Percentiles rank a stretch among this genome's conserved stretches.
These are phyloP conservation scores for Penicillium manginii DNA, from an alignment of 495 filamentous ascomycete genomes.

Conservation along the genomic window DNA sequence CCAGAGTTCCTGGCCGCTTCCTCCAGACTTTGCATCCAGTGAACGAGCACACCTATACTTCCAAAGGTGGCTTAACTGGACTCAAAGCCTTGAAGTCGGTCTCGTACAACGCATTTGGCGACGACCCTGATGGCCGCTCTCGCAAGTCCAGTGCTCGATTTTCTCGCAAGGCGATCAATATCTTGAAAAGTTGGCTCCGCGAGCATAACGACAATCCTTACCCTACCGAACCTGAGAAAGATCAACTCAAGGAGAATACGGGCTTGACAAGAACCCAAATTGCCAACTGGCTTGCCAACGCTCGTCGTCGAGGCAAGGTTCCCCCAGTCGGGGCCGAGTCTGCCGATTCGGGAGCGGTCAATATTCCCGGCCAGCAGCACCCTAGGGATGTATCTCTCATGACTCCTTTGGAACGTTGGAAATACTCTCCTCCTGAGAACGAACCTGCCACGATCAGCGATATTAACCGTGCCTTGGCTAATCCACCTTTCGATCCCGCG, in stretches of 20 bases:
- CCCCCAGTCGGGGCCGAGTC: constrained; percentile 61
- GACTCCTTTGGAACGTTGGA: constrained; percentile 86
- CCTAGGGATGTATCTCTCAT: constrained; percentile 59
- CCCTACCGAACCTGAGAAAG: constrained; percentile 79
- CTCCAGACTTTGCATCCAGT: constrained; percentile 56
- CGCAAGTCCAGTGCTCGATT: constrained; percentile 66
- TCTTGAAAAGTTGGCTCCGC: constrained; percentile 78
- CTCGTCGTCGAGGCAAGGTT: constrained; percentile 75
- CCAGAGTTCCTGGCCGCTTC: constrained; percentile 49
- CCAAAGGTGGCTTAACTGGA: constrained; percentile 39
- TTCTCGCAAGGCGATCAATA: constrained; percentile 70
- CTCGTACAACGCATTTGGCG: constrained; percentile 36
- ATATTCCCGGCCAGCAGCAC: constrained; percentile 60
- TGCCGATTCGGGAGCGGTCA: constrained; percentile 63
- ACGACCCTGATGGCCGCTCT: constrained; percentile 48
- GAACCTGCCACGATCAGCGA: constrained; percentile 80
- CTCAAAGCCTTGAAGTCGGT: constrained; percentile 46
- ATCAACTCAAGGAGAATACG: constrained; percentile 69
- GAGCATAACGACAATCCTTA: constrained; percentile 78
- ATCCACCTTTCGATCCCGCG: constrained; percentile 55
- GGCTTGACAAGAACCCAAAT: constrained; percentile 78
- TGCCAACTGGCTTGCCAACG: constrained; percentile 86
- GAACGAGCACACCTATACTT: constrained; percentile 50
- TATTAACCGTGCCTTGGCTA: constrained; percentile 76
- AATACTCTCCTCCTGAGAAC: constrained; percentile 82